Percentiles rank a stretch among this genome's conserved stretches.
Evolutionary conservation across 176 grass and related monocot genomes (phyloP).

Genomic region (Zoysia japonica): DNA sequence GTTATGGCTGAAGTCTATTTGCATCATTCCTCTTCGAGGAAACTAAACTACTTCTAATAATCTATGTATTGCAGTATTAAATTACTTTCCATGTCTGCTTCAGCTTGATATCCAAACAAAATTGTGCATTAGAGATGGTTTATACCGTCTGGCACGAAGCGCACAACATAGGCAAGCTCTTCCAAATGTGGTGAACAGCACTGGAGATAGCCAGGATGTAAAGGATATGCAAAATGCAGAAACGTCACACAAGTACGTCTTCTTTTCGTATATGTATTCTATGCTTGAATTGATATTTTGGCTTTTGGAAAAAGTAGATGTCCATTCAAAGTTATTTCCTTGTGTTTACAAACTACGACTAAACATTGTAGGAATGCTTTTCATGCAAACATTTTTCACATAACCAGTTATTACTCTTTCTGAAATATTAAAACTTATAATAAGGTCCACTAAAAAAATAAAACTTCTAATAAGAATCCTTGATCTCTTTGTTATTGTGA

Average conservation of each 20-base stretch:
- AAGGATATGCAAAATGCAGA: constrained; percentile 49
- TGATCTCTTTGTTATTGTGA: neutral
- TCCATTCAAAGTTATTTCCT: neutral
- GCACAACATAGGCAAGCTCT: constrained; percentile 71
- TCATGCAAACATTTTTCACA: constrained; percentile 2
- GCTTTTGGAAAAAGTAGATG: constrained; percentile 7
- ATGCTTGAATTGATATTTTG: constrained; percentile 20
- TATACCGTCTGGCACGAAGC: constrained; percentile 91
- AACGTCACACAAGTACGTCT: constrained; percentile 48
- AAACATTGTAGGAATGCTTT: neutral
- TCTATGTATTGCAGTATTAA: constrained; percentile 34
- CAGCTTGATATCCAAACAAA: constrained; percentile 90
- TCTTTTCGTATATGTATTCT: constrained; percentile 23
- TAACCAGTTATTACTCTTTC: neutral
- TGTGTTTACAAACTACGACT: neutral
- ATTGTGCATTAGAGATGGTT: constrained; percentile 87
- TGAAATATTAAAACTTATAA: neutral
- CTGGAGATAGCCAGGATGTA: constrained; percentile 52
- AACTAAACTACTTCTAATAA: constrained; percentile 34
- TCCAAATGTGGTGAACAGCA: constrained; percentile 44
- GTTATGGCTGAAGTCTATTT: constrained; percentile 20
- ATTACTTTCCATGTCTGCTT: constrained; percentile 38
- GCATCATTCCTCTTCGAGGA: constrained; percentile 17
- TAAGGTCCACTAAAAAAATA: too few species aligned
- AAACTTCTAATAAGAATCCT: too few species aligned